Evolutionary conservation across 2,329 filamentous ascomycete species (phyloP), one percentile per base, ranked within the genome.

Genomic region (Trichophyton schoenleinii): DNA sequence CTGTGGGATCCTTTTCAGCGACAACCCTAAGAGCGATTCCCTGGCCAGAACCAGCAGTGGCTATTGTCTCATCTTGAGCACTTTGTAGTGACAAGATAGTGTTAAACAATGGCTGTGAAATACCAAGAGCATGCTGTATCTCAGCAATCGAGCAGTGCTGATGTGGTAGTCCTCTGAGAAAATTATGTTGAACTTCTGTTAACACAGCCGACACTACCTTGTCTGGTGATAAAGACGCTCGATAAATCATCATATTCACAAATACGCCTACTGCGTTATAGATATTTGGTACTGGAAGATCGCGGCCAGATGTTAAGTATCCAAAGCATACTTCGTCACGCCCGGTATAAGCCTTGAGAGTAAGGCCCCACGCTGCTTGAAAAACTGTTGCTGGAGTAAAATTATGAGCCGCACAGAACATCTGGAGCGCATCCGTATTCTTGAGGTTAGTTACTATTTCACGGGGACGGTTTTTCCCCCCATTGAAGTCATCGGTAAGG

Each of bases 151-250:
- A 75, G 9, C 81, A 76, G 68, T 87, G 82, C 71, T 87, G 81
- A 66, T 84, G 80, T 0, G 81, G 79, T 2, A 85, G 83, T 57
- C 80, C 77, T 4, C 75, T 71, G 0, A 81, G 73, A 0, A 78
- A 79, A 61, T 79, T 76, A 28, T 79, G 71, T 52, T 85, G 82
- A 3, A 86, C 75, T 3, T 73, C 70, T 57, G 79, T 75, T 3
- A 86, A 71, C 63, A 79, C 85, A 41, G 80, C 76, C 0, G 70
- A 67, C 1, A 72, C 70, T 38, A 71, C 72, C 46, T 73, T 68
- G 60, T 66, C 38, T 7, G 69, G 66, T 58, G 73, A 62, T 2
- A 75, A 63, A 36, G 64, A 66, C 8, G 75, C 58, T 13, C 74
- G 67, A 5, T 72, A 68, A 1, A 75, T 75, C 5, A 75, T 70